Evolutionary conservation across 441 rosid species (phyloP), one percentile per base, ranked within the genome.

Genomic region (Hura crepitans): DNA sequence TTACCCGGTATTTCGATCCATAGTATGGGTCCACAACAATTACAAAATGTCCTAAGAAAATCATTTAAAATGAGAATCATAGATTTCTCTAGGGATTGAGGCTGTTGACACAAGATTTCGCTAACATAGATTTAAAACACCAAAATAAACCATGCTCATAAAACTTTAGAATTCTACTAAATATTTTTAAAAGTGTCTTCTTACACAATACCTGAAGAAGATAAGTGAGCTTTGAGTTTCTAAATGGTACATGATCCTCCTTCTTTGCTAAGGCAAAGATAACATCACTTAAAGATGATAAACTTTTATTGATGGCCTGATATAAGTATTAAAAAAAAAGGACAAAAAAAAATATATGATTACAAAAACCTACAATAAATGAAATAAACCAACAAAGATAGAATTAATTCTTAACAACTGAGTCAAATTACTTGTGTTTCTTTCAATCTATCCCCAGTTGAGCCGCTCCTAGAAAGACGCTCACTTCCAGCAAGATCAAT

Each of bases 401-500:
- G 45, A 61, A 70, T 33, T 35, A 66, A 62, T 12, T 55, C 39
- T 68, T 46, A 25, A 30, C 6, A 51, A 49, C 37, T 3, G 45
- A 27, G 47, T 31, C 15, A 20, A 76, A 49, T 35, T 75, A 79
- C 82, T 64, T 75, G 82, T 27, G 98, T 96, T 85, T 96, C 99
- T 80, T 82, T 90, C 72, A 92, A 74, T 58, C 98, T 80, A 6
- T 95, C 99, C 43, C 98, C 96, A 23, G 95, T 95, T n/a, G 99
- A 90, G 18, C 98, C 99, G 69, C 99, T 95, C 75, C 62, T 89
- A 3, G 97, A 95, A 14, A 92, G 89, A 20, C 98, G 82, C 83
- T 95, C 98, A 47, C 99, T 95, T 69, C 99, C 99, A 77, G 98
- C 99, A 45, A 95, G 91, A 81, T 95, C 99, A 50, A 95, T 95